Percentiles rank a stretch among this genome's conserved stretches.
These are phyloP conservation scores for Rutstroemia sp. DNA, from an alignment of 2,329 filamentous ascomycete species.

Conservation along the genomic window DNA sequence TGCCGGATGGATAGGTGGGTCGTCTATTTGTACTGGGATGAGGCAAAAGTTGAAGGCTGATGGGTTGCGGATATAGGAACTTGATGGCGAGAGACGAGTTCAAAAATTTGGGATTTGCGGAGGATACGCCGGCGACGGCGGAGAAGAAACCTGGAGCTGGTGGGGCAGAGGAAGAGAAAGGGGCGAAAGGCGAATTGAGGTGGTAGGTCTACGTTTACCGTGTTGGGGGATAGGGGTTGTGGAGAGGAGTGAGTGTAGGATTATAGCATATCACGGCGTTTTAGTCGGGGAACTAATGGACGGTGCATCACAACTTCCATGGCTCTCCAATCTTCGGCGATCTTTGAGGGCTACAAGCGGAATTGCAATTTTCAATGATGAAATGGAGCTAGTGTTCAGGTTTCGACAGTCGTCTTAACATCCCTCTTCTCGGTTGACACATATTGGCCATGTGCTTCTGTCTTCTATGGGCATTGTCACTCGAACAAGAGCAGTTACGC, in stretches of 20 bases:
- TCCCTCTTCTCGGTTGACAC: too few species aligned
- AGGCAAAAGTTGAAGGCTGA: background rate
- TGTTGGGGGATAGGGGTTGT: too few species aligned
- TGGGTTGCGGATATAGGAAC: slow-evolving; percentile 50
- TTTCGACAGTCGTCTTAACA: too few species aligned
- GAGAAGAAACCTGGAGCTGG: slow-evolving; percentile 12
- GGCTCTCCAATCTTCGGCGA: background rate
- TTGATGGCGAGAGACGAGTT: slow-evolving; percentile 95
- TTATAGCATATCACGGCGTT: background rate
- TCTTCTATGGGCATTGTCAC: too few species aligned
- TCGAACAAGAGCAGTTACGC: too few species aligned
- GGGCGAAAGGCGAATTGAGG: slow-evolving; percentile 23
- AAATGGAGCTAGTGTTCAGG: too few species aligned
- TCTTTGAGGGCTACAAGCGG: too few species aligned
- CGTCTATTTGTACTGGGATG: background rate
- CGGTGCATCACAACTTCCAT: background rate
- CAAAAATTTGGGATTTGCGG: slow-evolving; percentile 76
- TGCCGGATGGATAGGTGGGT: slow-evolving; percentile 92
- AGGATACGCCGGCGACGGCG: slow-evolving; percentile 17
- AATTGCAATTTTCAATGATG: too few species aligned
- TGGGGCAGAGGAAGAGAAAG: slow-evolving; percentile 15
- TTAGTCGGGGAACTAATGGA: background rate
- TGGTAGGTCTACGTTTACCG: slow-evolving; percentile 15
- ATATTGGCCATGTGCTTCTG: too few species aligned
- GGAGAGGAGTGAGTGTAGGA: background rate